Base-by-base conservation (phyloP, 2,329 filamentous ascomycete genomes). In the Metarhizium guizhouense region DNA sequence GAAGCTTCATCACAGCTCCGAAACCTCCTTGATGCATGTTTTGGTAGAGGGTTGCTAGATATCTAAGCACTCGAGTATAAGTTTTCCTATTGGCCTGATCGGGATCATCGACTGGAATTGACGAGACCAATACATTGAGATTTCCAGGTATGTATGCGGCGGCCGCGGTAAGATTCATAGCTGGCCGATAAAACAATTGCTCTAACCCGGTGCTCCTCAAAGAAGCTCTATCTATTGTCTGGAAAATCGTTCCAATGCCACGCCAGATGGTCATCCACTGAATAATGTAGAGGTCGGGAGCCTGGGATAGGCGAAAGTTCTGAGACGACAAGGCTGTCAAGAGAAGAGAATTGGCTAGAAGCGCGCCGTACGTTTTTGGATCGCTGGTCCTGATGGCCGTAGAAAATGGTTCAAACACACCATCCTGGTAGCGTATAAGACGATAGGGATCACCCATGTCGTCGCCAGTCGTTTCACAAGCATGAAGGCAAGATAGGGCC, bases 231-330 rank as follows among this genome's bases (percentile, higher is more conserved):
- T 63, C 62, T 56, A 68, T 65, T 20, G 65, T 58, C 0, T 75
- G 66, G 43, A 81, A 67, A 34, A 82, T 77, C 16, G 78, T 64
- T 34, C 76, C 72, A 30, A 73, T 81, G 10, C 80, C 80, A 10
- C 74, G 70, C 79, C 79, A 83, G 13, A 83, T 70, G 3, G 74
- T 61, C 67, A 82, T 77, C 79, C 80, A 83, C 62, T 82, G 75
- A 48, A 82, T 64, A 34, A 82, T 74, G 60, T 76, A 80, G 2
- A 82, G 70, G 2, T 73, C 71, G 48, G 68, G 71, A 18, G 65
- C 65, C 51, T 75, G 69, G 0, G 68, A 64, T n/a, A 79, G 76
- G 3, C 78, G 73, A 62, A 83, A 82, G 53, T 68, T 69, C 54
- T 80, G 71, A 5, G 77, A 77, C 10, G 77, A 75, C 5, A 82